A percentile compares a stretch with the other conserved stretches of the same genome.
Evolutionary conservation across 2,329 filamentous ascomycete species (phyloP).

Genomic region (Botrytis elliptica): DNA sequence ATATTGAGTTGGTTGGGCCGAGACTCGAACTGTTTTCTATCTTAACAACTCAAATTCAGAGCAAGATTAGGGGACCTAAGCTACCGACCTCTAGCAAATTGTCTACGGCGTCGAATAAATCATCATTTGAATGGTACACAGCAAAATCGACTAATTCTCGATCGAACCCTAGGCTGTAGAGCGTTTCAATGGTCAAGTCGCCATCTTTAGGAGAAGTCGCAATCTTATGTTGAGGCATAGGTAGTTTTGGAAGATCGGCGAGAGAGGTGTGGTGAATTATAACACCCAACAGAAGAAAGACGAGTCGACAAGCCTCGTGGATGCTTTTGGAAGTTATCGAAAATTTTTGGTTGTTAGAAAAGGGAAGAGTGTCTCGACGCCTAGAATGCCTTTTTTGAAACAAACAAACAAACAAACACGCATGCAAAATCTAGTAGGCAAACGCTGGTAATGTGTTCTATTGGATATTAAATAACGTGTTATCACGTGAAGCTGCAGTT

Average conservation of each 20-base stretch:
- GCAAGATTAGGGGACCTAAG: not conserved
- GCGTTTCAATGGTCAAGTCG: not conserved
- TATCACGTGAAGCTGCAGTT: not conserved
- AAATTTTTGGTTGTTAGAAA: not conserved
- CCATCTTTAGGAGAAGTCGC: not conserved
- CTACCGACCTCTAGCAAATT: not conserved
- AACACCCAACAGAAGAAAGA: not conserved
- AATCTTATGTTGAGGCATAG: not conserved
- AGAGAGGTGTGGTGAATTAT: not conserved
- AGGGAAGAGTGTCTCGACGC: not conserved
- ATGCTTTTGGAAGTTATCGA: not conserved
- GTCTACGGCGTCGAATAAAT: not conserved
- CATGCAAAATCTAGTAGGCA: not conserved
- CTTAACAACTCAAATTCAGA: not conserved
- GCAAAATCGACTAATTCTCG: not conserved
- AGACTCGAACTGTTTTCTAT: not conserved
- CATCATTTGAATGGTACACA: not conserved
- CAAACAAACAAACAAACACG: not conserved
- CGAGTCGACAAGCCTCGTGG: not conserved
- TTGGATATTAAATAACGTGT: constrained; percentile 3
- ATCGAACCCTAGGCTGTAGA: not conserved
- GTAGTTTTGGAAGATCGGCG: not conserved
- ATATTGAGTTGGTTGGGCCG: too few species aligned
- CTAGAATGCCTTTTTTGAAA: not conserved
- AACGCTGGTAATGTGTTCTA: not conserved